These are phyloP conservation scores for Aspergillus sp. DNA, from an alignment of 2,329 filamentous ascomycete genomes.

Conservation along the genomic window DNA sequence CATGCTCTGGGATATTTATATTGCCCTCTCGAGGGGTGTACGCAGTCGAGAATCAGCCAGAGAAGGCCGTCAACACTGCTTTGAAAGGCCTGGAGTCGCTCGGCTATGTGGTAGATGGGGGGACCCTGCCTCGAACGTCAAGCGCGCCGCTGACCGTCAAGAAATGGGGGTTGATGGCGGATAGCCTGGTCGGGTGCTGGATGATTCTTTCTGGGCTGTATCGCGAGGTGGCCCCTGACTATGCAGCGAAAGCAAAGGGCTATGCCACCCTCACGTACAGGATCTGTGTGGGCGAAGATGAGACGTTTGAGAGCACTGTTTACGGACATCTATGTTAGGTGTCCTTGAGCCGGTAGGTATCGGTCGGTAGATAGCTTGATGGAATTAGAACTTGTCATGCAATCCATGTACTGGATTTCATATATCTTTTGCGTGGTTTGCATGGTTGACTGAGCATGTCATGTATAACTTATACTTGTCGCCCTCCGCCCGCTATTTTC, in stretches of 20 bases:
- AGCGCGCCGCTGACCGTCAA: slow-evolving; percentile 8
- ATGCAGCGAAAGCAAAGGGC: slow-evolving; percentile 13
- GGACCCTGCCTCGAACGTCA: slow-evolving; percentile 2
- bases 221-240: slow-evolving; percentile 7
- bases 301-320: slow-evolving; percentile 19
- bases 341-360: too few relatives aligned
- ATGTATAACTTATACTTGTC: too few relatives aligned
- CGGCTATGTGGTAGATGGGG: slow-evolving; percentile 17
- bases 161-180: slow-evolving; percentile 21
- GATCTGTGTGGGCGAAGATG: slow-evolving; percentile 27
- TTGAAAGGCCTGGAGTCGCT: slow-evolving; percentile 17
- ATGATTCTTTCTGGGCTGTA: slow-evolving; percentile 18
- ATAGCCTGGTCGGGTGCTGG: slow-evolving; percentile 20
- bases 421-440: too few relatives aligned
- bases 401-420: too few relatives aligned
- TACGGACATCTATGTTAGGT: too few relatives aligned
- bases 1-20: slow-evolving; percentile 7
- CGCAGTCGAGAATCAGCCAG: neutral
- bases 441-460: too few relatives aligned
- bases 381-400: too few relatives aligned
- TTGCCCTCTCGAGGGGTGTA: slow-evolving; percentile 12
- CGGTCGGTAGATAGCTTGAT: too few relatives aligned
- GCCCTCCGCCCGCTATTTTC: too few relatives aligned
- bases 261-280: slow-evolving; percentile 25
- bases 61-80: slow-evolving; percentile 10